Conservation (phyloP, 176 grass and related monocot species). For the Dactylis glomerata region DNA sequence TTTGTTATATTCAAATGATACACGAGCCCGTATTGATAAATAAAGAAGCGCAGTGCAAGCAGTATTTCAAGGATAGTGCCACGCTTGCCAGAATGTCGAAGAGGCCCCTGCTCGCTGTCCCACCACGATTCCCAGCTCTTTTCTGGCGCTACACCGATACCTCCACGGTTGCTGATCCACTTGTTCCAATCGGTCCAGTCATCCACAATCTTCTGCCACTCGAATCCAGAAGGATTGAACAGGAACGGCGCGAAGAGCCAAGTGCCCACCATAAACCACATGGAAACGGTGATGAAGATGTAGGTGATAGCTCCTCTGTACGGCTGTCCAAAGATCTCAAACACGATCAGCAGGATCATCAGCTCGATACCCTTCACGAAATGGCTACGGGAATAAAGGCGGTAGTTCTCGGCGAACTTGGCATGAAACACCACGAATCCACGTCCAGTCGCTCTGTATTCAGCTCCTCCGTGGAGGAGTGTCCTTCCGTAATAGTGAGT, state of each 20-base stretch:
- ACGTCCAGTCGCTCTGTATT: constrained; percentile 94
- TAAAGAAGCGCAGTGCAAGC: constrained; percentile 85
- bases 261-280: constrained; percentile 99
- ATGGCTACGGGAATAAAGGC: constrained; percentile 93
- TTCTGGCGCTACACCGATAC: constrained; percentile 76
- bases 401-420: constrained; percentile 93
- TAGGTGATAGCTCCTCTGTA: constrained; percentile 89
- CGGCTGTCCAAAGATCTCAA: constrained; percentile 79
- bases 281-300: constrained; percentile 89
- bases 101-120: constrained; percentile 94
- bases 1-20: constrained; percentile 94
- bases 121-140: constrained; percentile 99
- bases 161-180: constrained; percentile 92
- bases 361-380: constrained; percentile 98
- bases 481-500: constrained; percentile 97
- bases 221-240: constrained; percentile 94
- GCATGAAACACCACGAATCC: constrained; percentile 98
- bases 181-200: constrained; percentile 99
- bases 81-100: constrained; percentile 80
- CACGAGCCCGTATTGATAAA: constrained; percentile 95
- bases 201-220: constrained; percentile 99
- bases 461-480: constrained; percentile 92
- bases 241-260: constrained; percentile 97
- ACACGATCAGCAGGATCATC: constrained; percentile 89
- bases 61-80: constrained; percentile 81